A percentile compares a stretch with the other conserved stretches of the same genome.
Evolutionary conservation across 2,329 filamentous ascomycete species (phyloP).

Genomic region (Scytalidium lignicola): DNA sequence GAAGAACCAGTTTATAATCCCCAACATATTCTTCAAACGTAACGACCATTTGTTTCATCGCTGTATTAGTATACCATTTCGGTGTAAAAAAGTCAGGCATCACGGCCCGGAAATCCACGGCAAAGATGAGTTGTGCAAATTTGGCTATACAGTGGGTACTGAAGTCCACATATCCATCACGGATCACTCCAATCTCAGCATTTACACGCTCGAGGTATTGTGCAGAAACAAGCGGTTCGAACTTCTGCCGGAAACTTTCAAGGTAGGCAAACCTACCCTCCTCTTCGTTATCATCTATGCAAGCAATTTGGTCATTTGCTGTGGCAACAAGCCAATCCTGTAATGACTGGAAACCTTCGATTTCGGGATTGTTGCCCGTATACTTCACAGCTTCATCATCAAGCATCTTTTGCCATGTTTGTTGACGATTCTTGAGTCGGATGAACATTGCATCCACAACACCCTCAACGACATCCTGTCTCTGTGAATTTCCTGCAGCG

Average conservation of each 20-base stretch:
- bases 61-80: conserved; percentile 79
- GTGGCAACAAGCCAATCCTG: conserved; percentile 97
- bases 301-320: conserved; percentile 97
- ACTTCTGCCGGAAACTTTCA: conserved; percentile 77
- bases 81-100: conserved; percentile 87
- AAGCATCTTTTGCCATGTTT: conserved; percentile 80
- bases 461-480: conserved; percentile 87
- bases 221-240: conserved; percentile 73
- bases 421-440: conserved; percentile 75
- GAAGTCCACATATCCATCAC: conserved; percentile 91
- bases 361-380: conserved; percentile 49
- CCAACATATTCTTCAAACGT: conserved; percentile 93
- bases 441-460: conserved; percentile 95
- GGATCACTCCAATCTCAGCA: conserved; percentile 67
- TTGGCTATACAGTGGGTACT: conserved; percentile 87
- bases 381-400: conserved; percentile 79
- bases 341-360: conserved; percentile 69
- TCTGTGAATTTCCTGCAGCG: conserved; percentile 77
- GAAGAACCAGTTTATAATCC: conserved; percentile 80
- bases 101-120: conserved; percentile 79
- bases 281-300: conserved; percentile 87
- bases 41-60: conserved; percentile 88
- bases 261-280: conserved; percentile 74
- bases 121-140: conserved; percentile 84
- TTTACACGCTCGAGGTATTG: conserved; percentile 73